phyloP scores from a whole-genome alignment of 306 rosid genomes.

The Vigna trinervia region DNA sequence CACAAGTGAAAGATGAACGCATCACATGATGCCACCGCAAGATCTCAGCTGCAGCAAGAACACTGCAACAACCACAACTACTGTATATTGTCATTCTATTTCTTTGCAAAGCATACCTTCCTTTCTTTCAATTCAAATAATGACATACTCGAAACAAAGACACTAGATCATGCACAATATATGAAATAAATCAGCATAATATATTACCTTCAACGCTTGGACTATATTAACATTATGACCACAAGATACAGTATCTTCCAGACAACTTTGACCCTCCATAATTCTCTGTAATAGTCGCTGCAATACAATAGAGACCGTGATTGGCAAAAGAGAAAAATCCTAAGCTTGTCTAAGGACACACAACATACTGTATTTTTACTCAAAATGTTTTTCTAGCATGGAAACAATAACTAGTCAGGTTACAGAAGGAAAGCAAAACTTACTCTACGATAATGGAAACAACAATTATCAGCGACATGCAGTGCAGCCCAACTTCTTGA shows the following conservation, averaged over 20 bases:
- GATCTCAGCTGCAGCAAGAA: background rate
- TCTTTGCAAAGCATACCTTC: background rate
- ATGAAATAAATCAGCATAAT: conserved; percentile 18
- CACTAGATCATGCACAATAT: background rate
- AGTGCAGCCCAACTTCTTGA: conserved; percentile 78
- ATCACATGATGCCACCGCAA: background rate
- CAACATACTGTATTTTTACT: conserved; percentile 10
- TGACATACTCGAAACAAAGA: conserved; percentile 2
- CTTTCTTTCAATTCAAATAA: background rate
- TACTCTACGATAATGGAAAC: conserved; percentile 90
- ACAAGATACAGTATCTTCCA: conserved; percentile 43
- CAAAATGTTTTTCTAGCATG: background rate
- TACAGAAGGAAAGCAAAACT: conserved; percentile 50
- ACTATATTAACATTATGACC: conserved; percentile 40
- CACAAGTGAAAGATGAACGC: background rate
- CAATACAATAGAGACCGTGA: conserved; percentile 42
- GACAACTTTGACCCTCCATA: conserved; percentile 49
- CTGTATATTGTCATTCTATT: background rate
- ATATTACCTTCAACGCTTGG: conserved; percentile 66
- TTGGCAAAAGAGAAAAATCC: conserved; percentile 28
- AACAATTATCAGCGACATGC: conserved; percentile 83
- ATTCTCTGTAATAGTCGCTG: conserved; percentile 71
- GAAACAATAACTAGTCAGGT: conserved; percentile 21
- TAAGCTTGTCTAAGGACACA: conserved; percentile 24
- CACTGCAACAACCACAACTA: background rate